phyloP scores from a whole-genome alignment of 352 stramenopile genomes.

The Phytophthora pini region DNA sequence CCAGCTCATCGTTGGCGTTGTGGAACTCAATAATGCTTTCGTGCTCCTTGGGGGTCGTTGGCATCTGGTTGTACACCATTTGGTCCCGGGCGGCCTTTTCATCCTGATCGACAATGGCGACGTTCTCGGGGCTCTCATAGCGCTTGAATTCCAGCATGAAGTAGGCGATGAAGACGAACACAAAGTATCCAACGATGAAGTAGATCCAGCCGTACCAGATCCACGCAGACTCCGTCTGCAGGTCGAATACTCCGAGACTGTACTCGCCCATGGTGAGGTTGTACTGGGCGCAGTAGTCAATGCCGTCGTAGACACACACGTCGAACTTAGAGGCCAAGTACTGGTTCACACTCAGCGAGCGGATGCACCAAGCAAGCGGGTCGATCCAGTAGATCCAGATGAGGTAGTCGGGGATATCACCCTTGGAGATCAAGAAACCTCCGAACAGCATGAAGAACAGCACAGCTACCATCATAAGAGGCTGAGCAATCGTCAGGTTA shows the following conservation, averaged over 20 bases:
- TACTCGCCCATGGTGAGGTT: constrained; percentile 46
- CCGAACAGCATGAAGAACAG: constrained; percentile 73
- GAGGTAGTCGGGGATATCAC: constrained; percentile 63
- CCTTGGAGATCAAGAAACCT: constrained; percentile 71
- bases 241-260: constrained; percentile 52
- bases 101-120: constrained; percentile 27
- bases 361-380: constrained; percentile 71
- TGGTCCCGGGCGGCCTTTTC: constrained; percentile 14
- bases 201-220: constrained; percentile 64
- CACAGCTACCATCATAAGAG: constrained; percentile 62
- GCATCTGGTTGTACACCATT: constrained; percentile 29
- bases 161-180: constrained; percentile 37
- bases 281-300: constrained; percentile 58
- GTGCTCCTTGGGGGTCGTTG: constrained; percentile 20
- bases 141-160: constrained; percentile 21
- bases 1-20: constrained; percentile 14
- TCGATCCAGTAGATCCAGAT: constrained; percentile 87
- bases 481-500: constrained; percentile 65
- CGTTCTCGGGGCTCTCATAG: constrained; percentile 31
- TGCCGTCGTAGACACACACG: constrained; percentile 48
- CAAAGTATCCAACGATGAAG: constrained; percentile 41
- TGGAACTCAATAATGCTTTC: constrained; percentile 25
- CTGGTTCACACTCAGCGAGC: constrained; percentile 64
- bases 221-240: constrained; percentile 54
- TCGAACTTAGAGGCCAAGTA: constrained; percentile 55